A percentile compares a stretch with the other conserved stretches of the same genome.
These are phyloP conservation scores for Oryza longistaminata DNA, from an alignment of 176 grass and related monocot species.

Conservation along the genomic window DNA sequence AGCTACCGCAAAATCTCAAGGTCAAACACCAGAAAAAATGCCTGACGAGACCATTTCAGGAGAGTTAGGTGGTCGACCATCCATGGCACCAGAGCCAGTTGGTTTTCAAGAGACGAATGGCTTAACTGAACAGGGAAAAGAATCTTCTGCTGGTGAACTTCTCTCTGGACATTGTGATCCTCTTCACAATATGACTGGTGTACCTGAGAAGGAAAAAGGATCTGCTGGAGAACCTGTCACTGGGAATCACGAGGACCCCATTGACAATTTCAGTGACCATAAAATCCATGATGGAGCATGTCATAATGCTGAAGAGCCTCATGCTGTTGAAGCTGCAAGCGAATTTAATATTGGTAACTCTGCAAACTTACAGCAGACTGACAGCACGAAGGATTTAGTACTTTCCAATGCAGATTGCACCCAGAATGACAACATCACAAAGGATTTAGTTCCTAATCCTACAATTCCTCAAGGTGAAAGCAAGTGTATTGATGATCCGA, in stretches of 20 bases:
- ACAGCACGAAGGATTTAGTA: constrained; percentile 30
- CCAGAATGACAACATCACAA: constrained; percentile 28
- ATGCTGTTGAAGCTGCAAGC: constrained; percentile 27
- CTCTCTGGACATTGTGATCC: constrained; percentile 20
- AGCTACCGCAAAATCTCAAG: constrained; percentile 57
- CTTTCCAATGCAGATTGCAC: constrained; percentile 27
- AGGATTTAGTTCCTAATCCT: constrained; percentile 13
- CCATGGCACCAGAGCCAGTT: constrained; percentile 32
- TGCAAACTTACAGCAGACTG: constrained; percentile 33
- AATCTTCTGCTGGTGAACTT: constrained; percentile 24
- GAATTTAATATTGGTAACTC: constrained; percentile 25
- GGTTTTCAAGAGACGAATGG: constrained; percentile 24
- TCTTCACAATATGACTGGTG: not conserved
- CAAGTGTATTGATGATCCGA: constrained; percentile 22
- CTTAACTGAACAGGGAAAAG: constrained; percentile 38
- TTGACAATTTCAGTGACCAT: constrained; percentile 32
- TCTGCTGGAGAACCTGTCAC: not conserved
- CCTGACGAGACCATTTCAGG: constrained; percentile 21
- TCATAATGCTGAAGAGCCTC: constrained; percentile 21
- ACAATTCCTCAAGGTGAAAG: constrained; percentile 24
- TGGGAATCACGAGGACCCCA: constrained; percentile 21
- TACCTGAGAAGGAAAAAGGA: constrained; percentile 34
- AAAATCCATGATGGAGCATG: constrained; percentile 40
- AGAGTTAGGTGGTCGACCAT: constrained; percentile 34
- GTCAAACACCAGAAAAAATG: constrained; percentile 43